Conservation (phyloP, 257 asterid genomes). For the Jaltomata sinuosa region DNA sequence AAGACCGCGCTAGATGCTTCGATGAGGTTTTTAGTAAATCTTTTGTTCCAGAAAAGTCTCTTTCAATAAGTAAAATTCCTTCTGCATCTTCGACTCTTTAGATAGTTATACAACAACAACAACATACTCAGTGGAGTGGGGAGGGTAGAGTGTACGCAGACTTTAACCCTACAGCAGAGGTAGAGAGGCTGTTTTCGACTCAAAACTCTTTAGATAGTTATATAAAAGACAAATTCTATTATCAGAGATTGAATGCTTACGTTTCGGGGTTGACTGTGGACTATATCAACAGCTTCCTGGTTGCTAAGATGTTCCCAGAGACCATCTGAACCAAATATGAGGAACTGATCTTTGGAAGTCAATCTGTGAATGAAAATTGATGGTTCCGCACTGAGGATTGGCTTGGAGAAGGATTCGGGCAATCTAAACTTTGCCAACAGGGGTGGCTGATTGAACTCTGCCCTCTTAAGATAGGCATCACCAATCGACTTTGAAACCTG, state of each 20-base stretch:
- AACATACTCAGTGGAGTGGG: neutral
- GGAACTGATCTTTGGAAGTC: conserved; percentile 51
- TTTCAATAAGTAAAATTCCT: neutral
- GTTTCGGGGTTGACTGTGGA: conserved; percentile 46
- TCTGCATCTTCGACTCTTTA: neutral
- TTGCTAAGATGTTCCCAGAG: conserved; percentile 97
- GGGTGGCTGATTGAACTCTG: conserved; percentile 82
- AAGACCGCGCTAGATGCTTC: neutral
- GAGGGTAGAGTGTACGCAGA: neutral
- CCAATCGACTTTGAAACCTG: conserved; percentile 94
- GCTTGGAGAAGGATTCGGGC: conserved; percentile 47
- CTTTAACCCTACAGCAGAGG: neutral
- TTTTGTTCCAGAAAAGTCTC: neutral
- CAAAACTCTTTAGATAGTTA: neutral
- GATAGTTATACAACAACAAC: neutral
- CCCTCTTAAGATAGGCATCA: conserved; percentile 80
- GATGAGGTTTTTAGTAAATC: neutral
- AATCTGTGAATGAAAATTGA: conserved; percentile 60
- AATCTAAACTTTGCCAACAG: conserved; percentile 65
- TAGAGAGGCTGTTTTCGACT: neutral
- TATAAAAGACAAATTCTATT: neutral
- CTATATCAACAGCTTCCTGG: conserved; percentile 89
- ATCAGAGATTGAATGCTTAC: conserved; percentile 26
- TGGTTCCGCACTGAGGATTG: conserved; percentile 78
- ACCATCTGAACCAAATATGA: conserved; percentile 93